A percentile compares a stretch with the other conserved stretches of the same genome.
These are phyloP conservation scores for Flaveria linearis DNA, from an alignment of 129 eudicot genomes.

Conservation along the genomic window DNA sequence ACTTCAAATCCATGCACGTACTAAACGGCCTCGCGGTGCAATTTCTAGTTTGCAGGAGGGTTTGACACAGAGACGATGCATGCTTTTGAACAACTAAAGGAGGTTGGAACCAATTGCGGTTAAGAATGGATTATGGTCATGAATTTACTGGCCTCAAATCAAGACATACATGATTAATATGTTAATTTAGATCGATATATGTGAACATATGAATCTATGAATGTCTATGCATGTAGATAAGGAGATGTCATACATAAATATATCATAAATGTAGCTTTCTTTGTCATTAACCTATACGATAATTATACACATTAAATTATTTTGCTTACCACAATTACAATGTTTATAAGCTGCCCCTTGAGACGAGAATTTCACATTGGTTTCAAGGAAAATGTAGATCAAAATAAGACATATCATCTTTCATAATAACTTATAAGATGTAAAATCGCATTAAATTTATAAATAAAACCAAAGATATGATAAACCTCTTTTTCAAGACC, in stretches of 20 bases:
- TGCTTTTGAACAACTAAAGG: constrained; percentile 73
- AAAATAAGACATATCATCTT: too few species aligned
- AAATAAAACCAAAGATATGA: too few species aligned
- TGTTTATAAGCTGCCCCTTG: too few species aligned
- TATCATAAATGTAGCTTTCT: background rate
- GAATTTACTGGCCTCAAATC: background rate
- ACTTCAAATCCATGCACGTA: too few species aligned
- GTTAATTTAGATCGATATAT: background rate
- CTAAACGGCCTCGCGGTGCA: too few species aligned
- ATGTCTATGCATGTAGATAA: background rate
- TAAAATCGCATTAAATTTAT: too few species aligned
- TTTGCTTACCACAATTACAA: too few species aligned
- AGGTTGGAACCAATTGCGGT: constrained; percentile 36
- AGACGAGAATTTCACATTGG: too few species aligned
- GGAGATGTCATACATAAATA: background rate
- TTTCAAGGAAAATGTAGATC: too few species aligned
- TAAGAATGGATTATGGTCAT: background rate
- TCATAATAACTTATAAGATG: too few species aligned
- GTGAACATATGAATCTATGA: background rate
- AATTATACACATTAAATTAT: too few species aligned
- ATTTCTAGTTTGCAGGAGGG: constrained; percentile 81
- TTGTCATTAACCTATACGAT: background rate
- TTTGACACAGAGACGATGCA: constrained; percentile 68
- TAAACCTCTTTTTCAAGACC: too few species aligned
- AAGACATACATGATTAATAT: background rate